Evolutionary conservation across 306 rosid species (phyloP).

Genomic region (Sphenostylis stenocarpa): DNA sequence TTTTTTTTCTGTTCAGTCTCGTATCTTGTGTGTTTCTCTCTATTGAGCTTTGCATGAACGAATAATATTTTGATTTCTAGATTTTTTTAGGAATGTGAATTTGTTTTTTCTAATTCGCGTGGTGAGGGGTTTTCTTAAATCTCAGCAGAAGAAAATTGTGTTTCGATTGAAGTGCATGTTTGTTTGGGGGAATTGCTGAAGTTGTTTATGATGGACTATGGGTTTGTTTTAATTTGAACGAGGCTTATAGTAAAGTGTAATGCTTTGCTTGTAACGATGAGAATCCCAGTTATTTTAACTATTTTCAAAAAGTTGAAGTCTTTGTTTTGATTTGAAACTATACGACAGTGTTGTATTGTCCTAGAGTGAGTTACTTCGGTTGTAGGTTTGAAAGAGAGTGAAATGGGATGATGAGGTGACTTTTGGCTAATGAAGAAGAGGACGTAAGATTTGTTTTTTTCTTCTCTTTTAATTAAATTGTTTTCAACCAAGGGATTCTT

Average conservation of each 20-base stretch:
- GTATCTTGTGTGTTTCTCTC: neutral
- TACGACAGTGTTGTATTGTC: neutral
- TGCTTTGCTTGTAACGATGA: conserved; percentile 10
- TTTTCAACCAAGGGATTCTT: too few species aligned
- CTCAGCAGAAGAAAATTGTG: neutral
- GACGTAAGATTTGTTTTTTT: neutral
- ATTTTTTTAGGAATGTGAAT: neutral
- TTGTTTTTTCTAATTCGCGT: neutral
- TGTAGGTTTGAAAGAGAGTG: neutral
- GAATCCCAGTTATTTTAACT: neutral
- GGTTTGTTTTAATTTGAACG: neutral
- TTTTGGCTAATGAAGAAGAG: neutral
- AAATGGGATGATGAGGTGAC: neutral
- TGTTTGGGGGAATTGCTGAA: neutral
- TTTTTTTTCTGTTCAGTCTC: neutral
- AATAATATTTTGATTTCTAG: conserved; percentile 9
- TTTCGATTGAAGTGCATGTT: conserved; percentile 5
- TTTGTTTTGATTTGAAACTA: neutral
- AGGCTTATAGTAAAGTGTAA: conserved; percentile 4
- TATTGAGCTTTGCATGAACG: neutral
- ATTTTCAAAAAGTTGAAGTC: neutral
- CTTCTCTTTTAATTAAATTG: neutral
- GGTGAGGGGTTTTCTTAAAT: conserved; percentile 31
- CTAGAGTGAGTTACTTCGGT: neutral
- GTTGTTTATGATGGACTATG: conserved; percentile 1